Conservation (phyloP, 345 rosid species). For the Rhodamnia argentea region DNA sequence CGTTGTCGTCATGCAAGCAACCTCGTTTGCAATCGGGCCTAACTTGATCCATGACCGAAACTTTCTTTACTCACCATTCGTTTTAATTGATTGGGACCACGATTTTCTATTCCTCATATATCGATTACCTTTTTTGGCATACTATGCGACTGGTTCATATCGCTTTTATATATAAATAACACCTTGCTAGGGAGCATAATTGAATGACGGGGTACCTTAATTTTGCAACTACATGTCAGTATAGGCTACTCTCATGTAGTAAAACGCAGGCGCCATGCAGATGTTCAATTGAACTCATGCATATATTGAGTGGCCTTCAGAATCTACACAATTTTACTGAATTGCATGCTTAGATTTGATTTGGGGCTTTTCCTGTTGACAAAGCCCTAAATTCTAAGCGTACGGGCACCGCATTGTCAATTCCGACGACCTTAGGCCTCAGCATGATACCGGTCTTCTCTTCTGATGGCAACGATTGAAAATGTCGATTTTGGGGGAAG, state of each 20-base stretch:
- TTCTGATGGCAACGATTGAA: no score
- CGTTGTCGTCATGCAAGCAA: no score
- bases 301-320: background rate
- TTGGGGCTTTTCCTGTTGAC: background rate
- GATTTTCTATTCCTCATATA: no score
- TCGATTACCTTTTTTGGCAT: no score
- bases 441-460: background rate
- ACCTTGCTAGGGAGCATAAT: no score
- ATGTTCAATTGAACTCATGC: background rate
- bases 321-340: background rate
- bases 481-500: no score
- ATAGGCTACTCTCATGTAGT: background rate
- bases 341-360: background rate
- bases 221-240: background rate
- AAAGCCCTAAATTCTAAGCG: background rate
- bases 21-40: fast-evolving
- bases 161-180: no score
- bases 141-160: no score
- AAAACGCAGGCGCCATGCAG: background rate
- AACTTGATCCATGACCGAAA: no score
- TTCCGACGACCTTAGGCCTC: background rate
- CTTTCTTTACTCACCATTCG: no score
- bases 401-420: background rate
- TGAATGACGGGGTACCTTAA: no score
- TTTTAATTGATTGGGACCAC: no score